Conservation (phyloP, 2,329 filamentous ascomycete species). For the Didymella arachidicola region DNA sequence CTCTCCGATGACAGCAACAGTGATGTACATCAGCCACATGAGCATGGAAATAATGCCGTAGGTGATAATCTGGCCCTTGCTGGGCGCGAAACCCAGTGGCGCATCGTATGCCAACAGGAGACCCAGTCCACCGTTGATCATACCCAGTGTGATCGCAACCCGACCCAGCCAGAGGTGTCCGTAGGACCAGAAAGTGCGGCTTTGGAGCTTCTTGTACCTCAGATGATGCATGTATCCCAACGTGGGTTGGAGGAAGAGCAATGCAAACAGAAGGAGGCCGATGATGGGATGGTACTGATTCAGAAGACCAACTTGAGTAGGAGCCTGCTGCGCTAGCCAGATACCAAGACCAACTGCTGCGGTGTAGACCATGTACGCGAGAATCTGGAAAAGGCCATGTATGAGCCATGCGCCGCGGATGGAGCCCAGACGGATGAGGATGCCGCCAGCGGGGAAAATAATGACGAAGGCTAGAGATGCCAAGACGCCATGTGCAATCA, state of each 20-base stretch:
- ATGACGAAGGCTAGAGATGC: conserved; percentile 55
- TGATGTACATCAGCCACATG: conserved; percentile 47
- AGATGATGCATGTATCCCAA: conserved; percentile 62
- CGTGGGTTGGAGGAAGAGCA: conserved; percentile 63
- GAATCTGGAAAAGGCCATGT: conserved; percentile 57
- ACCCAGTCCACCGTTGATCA: conserved; percentile 65
- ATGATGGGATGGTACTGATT: conserved; percentile 60
- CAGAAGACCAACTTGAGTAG: conserved; percentile 28
- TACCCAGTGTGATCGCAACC: conserved; percentile 58
- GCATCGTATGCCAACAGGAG: conserved; percentile 49
- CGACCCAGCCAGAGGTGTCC: conserved; percentile 64
- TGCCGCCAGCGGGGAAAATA: conserved; percentile 56
- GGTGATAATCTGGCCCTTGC: conserved; percentile 38
- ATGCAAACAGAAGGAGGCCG: conserved; percentile 59
- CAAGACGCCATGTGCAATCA: conserved; percentile 54
- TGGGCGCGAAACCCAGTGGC: conserved; percentile 36
- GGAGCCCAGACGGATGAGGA: conserved; percentile 52
- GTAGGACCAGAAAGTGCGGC: conserved; percentile 56
- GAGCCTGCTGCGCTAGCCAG: conserved; percentile 54
- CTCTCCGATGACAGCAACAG: conserved; percentile 41
- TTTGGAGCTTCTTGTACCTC: conserved; percentile 56
- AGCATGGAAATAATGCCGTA: conserved; percentile 46
- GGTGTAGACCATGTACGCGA: conserved; percentile 58
- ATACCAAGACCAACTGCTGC: conserved; percentile 62
- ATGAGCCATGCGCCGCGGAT: conserved; percentile 54